These are phyloP conservation scores for Boletellus ananas DNA, from an alignment of 768 basidiomycete species.

Conservation along the genomic window DNA sequence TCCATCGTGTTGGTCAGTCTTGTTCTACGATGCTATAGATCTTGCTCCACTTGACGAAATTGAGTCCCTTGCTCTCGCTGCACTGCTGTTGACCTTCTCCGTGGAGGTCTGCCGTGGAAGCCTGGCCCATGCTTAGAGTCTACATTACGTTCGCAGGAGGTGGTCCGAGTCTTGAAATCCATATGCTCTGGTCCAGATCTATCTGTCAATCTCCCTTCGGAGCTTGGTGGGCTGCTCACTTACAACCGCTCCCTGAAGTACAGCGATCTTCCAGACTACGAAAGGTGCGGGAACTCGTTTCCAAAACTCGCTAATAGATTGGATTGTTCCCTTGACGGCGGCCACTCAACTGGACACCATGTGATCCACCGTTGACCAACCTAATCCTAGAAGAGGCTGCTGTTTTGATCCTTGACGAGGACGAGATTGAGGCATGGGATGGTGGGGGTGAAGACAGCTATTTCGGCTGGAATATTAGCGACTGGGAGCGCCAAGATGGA, in stretches of 20 bases:
- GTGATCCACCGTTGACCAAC: background rate
- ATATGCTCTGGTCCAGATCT: background rate
- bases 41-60: background rate
- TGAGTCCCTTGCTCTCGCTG: background rate
- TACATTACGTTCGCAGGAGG: background rate
- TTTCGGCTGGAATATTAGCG: background rate
- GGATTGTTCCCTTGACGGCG: background rate
- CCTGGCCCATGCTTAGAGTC: background rate
- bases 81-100: background rate
- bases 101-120: background rate
- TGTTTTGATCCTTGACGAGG: background rate
- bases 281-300: background rate
- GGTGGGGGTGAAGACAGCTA: background rate
- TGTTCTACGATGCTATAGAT: background rate
- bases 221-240: background rate
- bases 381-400: background rate
- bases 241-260: background rate
- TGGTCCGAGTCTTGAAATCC: background rate
- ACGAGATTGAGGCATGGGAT: background rate
- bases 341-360: background rate
- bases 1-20: background rate
- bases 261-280: background rate
- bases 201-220: background rate
- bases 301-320: background rate
- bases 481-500: background rate